These are phyloP conservation scores for Periconia macrospinosa DNA, from an alignment of 2,329 filamentous ascomycete species.

Conservation along the genomic window DNA sequence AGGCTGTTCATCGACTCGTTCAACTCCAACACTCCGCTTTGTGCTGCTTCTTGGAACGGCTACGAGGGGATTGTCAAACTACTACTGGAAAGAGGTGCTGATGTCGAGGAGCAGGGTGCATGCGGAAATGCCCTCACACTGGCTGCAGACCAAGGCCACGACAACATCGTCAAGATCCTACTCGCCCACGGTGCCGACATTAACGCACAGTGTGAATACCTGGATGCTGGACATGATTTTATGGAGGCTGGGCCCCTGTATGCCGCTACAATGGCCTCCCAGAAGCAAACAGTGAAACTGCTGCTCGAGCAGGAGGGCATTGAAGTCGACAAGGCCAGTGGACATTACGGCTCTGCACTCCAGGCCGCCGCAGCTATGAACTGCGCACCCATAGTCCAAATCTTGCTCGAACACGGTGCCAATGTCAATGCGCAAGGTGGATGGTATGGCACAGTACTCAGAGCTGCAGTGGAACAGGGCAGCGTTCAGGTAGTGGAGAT, in stretches of 20 bases:
- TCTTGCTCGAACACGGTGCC: neutral
- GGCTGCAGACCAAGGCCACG: neutral
- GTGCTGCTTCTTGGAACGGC: neutral
- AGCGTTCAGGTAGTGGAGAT: neutral
- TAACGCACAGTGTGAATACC: neutral
- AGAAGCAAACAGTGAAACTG: too few species aligned
- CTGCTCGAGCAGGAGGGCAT: too few species aligned
- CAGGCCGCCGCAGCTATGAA: too few species aligned
- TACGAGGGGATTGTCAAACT: neutral
- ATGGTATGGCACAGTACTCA: too few species aligned
- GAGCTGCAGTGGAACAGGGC: neutral
- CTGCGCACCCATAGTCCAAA: neutral
- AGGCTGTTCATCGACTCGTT: neutral
- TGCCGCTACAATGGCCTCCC: too few species aligned
- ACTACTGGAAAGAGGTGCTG: neutral
- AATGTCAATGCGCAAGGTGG: neutral
- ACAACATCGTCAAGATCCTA: neutral
- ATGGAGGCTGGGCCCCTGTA: too few species aligned
- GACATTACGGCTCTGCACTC: too few species aligned
- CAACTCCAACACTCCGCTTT: neutral
- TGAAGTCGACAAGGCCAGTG: too few species aligned
- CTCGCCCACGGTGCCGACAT: neutral
- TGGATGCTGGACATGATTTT: too few species aligned
- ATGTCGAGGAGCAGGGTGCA: neutral
- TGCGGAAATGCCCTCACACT: neutral